Conservation (phyloP, 371 early-diverging fungal species). For the Circinella minor region DNA sequence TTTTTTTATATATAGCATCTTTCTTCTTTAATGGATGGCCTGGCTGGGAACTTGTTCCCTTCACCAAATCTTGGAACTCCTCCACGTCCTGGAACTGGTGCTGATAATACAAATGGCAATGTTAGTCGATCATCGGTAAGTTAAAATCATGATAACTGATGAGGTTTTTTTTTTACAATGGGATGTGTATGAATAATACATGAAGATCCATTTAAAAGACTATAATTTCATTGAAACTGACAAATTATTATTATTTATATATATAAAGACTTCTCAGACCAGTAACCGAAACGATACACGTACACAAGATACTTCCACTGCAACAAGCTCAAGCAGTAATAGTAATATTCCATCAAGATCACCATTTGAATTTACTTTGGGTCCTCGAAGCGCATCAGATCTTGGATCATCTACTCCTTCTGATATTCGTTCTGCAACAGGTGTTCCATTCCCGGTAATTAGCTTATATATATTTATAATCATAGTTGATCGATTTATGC, state of each 20-base stretch:
- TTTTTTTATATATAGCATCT: conserved; percentile 16
- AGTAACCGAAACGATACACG: background rate
- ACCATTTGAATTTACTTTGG: conserved; percentile 7
- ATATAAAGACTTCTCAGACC: background rate
- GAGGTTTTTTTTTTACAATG: background rate
- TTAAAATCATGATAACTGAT: background rate
- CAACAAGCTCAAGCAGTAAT: background rate
- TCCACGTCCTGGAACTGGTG: background rate
- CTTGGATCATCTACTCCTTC: background rate
- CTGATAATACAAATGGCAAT: background rate
- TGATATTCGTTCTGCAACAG: conserved; percentile 4
- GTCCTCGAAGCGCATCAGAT: conserved; percentile 7
- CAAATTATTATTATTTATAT: no score
- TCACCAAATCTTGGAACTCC: background rate
- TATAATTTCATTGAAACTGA: background rate
- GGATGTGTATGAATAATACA: no score
- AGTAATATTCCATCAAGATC: background rate
- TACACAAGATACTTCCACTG: background rate
- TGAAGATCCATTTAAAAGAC: no score
- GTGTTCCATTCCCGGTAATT: background rate
- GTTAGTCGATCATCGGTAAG: conserved; percentile 2
- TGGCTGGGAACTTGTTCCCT: conserved; percentile 17
- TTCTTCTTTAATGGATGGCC: conserved; percentile 32
- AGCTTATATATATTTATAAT: background rate
- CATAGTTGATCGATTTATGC: no score